Conservation (phyloP, 2,329 filamentous ascomycete genomes). For the Nannizzia gypsea region DNA sequence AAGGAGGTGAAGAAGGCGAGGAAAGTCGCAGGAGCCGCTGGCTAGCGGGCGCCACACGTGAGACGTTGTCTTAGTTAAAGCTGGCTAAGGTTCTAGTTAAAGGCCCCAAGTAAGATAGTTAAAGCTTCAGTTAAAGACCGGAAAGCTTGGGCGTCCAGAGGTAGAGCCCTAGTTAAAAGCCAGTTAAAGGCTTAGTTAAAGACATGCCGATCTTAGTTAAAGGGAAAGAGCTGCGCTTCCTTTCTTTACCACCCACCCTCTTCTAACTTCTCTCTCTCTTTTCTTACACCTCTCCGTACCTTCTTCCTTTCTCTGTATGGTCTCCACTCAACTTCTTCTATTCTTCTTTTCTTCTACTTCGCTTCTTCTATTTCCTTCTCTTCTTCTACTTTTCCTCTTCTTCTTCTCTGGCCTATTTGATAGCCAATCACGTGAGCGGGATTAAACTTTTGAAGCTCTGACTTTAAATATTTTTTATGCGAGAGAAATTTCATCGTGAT, state of each 20-base stretch:
- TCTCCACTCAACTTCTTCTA: too few species aligned
- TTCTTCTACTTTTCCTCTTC: not conserved
- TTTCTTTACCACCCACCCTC: too few species aligned
- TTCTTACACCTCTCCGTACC: too few species aligned
- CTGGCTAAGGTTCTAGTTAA: not conserved
- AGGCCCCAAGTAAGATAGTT: not conserved
- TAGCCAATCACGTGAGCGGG: not conserved
- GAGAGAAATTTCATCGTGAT: not conserved
- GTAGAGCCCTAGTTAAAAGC: not conserved
- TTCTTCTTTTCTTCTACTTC: not conserved
- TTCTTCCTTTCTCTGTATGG: too few species aligned
- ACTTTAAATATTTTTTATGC: not conserved
- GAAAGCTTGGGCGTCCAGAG: not conserved
- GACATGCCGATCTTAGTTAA: too few species aligned
- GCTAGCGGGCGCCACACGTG: not conserved
- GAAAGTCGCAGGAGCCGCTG: not conserved
- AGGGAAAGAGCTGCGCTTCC: too few species aligned
- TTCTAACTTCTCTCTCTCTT: too few species aligned
- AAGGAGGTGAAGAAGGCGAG: not conserved
- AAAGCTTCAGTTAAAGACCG: not conserved
- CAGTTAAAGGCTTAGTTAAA: not conserved
- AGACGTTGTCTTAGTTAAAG: not conserved
- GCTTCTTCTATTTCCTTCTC: not conserved
- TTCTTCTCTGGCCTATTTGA: not conserved
- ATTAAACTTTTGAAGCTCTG: not conserved